These are phyloP conservation scores for Neurospora tetrasperma DNA, from an alignment of 495 filamentous ascomycete species.

Conservation along the genomic window DNA sequence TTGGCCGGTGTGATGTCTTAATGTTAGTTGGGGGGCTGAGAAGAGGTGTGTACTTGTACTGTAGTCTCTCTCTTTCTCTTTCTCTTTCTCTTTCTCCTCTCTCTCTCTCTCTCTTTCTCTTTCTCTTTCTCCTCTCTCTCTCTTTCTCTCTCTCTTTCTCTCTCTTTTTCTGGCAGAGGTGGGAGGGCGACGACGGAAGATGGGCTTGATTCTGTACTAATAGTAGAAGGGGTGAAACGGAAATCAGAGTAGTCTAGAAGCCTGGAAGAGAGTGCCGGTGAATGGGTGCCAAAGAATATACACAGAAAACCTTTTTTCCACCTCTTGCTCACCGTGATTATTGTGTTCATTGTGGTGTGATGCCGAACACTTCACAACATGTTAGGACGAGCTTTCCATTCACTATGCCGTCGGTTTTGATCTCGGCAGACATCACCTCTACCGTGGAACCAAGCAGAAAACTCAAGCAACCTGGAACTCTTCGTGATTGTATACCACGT, in stretches of 20 bases:
- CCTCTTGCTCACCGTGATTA: neutral
- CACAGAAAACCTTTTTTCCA: neutral
- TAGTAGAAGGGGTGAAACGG: neutral
- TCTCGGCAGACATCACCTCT: neutral
- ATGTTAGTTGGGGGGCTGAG: neutral
- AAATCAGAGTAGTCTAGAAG: neutral
- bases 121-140: neutral
- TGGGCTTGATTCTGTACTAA: neutral
- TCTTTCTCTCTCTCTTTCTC: neutral
- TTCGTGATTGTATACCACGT: neutral
- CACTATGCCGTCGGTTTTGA: neutral
- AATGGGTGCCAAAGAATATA: neutral
- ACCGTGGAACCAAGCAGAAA: neutral
- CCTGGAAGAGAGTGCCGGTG: neutral
- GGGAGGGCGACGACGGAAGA: neutral
- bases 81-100: neutral
- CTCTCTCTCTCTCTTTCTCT: neutral
- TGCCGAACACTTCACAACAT: neutral
- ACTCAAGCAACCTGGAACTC: neutral
- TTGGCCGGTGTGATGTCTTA: no score
- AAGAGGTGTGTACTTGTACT: neutral
- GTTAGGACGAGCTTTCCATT: neutral
- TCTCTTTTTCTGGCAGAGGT: neutral
- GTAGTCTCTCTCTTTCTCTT: neutral
- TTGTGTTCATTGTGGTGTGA: neutral